phyloP scores from a whole-genome alignment of 257 asterid species.

The Solanum gracilifrons region DNA sequence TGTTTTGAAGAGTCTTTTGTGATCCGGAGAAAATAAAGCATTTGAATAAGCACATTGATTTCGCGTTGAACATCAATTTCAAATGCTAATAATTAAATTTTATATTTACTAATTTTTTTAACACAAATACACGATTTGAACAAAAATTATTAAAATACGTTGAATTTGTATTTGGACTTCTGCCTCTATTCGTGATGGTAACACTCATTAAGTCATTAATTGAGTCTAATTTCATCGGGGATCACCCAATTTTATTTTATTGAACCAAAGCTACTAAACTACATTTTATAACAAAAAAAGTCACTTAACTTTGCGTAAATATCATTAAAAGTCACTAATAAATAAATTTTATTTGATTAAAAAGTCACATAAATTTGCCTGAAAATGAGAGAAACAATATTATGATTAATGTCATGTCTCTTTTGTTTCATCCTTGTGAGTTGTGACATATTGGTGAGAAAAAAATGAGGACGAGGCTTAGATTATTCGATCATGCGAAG shows the following conservation, averaged over 20 bases:
- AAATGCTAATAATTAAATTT: neutral
- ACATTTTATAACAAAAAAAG: neutral
- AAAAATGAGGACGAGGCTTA: neutral
- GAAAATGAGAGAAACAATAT: neutral
- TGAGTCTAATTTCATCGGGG: accelerated
- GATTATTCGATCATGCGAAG: neutral
- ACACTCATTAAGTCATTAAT: neutral
- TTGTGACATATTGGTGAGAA: neutral
- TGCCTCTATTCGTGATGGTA: neutral
- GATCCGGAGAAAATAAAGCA: neutral
- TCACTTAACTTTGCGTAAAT: neutral
- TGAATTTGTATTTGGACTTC: neutral
- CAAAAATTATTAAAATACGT: neutral
- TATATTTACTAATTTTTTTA: accelerated
- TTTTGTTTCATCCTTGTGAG: neutral
- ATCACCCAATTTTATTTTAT: neutral
- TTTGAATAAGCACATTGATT: neutral
- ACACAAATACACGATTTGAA: neutral
- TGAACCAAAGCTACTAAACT: neutral
- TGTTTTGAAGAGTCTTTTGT: neutral
- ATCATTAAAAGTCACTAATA: too few species aligned
- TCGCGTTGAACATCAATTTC: accelerated
- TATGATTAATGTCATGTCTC: neutral
- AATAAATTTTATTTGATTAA: neutral
- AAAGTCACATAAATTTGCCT: neutral